A percentile compares a stretch with the other conserved stretches of the same genome.
Evolutionary conservation across 306 rosid genomes (phyloP).

Genomic region (Lathyrus aphaca): DNA sequence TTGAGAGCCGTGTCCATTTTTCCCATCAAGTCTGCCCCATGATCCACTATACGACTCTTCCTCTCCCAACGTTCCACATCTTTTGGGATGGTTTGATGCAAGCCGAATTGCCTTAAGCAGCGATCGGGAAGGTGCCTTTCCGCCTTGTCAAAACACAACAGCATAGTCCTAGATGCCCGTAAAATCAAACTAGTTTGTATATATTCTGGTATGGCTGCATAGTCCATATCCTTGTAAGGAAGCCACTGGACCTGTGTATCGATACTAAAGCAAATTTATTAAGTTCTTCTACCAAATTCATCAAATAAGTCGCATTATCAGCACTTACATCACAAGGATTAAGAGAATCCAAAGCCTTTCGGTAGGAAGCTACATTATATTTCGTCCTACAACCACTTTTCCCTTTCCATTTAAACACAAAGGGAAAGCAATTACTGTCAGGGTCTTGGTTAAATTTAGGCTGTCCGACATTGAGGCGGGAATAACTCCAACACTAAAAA

Average conservation of each 20-base stretch:
- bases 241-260: constrained; percentile 69
- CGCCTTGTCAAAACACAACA: constrained; percentile 81
- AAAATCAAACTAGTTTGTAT: constrained; percentile 51
- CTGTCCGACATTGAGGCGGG: constrained; percentile 73
- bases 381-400: constrained; percentile 71
- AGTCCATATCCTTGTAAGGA: constrained; percentile 74
- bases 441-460: constrained; percentile 76
- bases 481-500: constrained; percentile 81
- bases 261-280: constrained; percentile 35
- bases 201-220: constrained; percentile 61
- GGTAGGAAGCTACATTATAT: constrained; percentile 65
- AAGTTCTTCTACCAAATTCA: constrained; percentile 9
- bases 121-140: constrained; percentile 78
- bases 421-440: constrained; percentile 59
- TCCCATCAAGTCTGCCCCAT: constrained; percentile 59
- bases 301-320: constrained; percentile 19
- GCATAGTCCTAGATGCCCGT: constrained; percentile 67
- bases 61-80: constrained; percentile 73
- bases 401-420: constrained; percentile 83
- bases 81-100: constrained; percentile 75
- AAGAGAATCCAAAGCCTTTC: constrained; percentile 84
- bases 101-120: constrained; percentile 74
- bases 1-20: constrained; percentile 57
- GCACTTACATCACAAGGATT: constrained; percentile 67
- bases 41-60: constrained; percentile 65